phyloP scores from a whole-genome alignment of 495 filamentous ascomycete species.

The Penicillium robsamsonii region DNA sequence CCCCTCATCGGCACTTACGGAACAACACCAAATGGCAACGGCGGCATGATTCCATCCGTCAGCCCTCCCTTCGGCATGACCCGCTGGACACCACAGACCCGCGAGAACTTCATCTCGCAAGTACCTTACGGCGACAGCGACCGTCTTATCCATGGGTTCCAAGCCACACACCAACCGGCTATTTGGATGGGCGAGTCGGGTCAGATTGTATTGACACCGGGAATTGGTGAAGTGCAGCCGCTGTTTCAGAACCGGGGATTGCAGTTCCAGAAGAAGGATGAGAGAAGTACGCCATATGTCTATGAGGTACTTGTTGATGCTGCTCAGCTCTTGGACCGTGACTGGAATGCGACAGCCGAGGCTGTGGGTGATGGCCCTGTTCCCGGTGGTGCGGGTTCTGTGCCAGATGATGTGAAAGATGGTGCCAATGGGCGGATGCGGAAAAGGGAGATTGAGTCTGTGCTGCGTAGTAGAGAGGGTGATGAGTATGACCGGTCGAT shows the following conservation, averaged over 20 bases:
- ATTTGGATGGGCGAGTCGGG: constrained; percentile 34
- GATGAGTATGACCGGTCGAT: constrained; percentile 12
- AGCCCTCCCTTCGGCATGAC: constrained; percentile 30
- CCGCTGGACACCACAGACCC: constrained; percentile 31
- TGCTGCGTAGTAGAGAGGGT: background rate
- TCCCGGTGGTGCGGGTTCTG: constrained; percentile 25
- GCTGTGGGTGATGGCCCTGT: constrained; percentile 24
- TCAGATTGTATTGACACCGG: constrained; percentile 24
- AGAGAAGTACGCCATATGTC: constrained; percentile 26
- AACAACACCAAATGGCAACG: constrained; percentile 22
- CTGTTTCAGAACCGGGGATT: constrained; percentile 28
- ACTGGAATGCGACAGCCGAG: constrained; percentile 31
- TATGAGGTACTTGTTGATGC: constrained; percentile 28
- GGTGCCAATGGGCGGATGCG: constrained; percentile 26
- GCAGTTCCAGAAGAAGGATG: constrained; percentile 23
- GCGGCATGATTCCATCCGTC: constrained; percentile 32
- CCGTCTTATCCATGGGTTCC: constrained; percentile 27
- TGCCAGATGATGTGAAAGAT: constrained; percentile 23
- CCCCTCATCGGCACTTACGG: constrained; percentile 29
- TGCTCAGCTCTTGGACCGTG: constrained; percentile 16
- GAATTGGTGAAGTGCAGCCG: constrained; percentile 26
- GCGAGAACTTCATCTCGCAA: constrained; percentile 32
- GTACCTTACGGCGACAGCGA: constrained; percentile 27
- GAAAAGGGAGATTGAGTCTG: constrained; percentile 10
- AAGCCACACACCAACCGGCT: constrained; percentile 30